Percentiles rank a stretch among this genome's conserved stretches.
Evolutionary conservation across 2,329 filamentous ascomycete genomes (phyloP).

Genomic region (Pseudogymnoascus sp.): DNA sequence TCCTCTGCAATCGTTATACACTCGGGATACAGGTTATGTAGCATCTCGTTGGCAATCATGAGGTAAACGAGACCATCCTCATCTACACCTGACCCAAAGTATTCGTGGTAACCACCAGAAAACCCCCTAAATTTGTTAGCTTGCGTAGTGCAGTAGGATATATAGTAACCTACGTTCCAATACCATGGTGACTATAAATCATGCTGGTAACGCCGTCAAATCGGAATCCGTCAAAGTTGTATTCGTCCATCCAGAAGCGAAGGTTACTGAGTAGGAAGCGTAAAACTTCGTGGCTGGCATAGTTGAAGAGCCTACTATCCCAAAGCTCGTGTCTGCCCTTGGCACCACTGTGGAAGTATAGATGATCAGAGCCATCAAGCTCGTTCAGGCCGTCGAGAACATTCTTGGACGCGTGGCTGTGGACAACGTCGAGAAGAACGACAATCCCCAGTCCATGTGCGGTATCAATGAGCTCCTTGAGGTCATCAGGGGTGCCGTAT

Average conservation of each 20-base stretch:
- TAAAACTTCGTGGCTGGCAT: slow-evolving; percentile 86
- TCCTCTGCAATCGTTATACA: slow-evolving; percentile 92
- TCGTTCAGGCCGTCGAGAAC: slow-evolving; percentile 89
- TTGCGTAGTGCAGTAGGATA: neutral
- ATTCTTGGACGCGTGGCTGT: slow-evolving; percentile 97
- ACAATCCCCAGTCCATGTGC: slow-evolving; percentile 86
- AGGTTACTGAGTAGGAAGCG: slow-evolving; percentile 94
- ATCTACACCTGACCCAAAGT: slow-evolving; percentile 82
- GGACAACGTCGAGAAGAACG: slow-evolving; percentile 88
- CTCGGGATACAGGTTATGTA: slow-evolving; percentile 81
- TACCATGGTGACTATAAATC: slow-evolving; percentile 92
- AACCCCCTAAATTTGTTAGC: slow-evolving; percentile 57
- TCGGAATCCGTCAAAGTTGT: slow-evolving; percentile 90
- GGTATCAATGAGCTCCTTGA: slow-evolving; percentile 94
- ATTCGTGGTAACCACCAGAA: slow-evolving; percentile 95
- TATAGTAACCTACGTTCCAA: slow-evolving; percentile 67
- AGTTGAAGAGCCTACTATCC: slow-evolving; percentile 97
- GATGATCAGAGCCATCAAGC: slow-evolving; percentile 90
- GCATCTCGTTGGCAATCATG: slow-evolving; percentile 92
- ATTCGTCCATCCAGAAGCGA: slow-evolving; percentile 99
- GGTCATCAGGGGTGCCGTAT: slow-evolving; percentile 84
- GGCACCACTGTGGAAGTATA: slow-evolving; percentile 84
- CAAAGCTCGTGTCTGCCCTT: slow-evolving; percentile 86
- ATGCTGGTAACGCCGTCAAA: slow-evolving; percentile 99
- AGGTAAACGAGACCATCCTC: slow-evolving; percentile 92